phyloP scores from a whole-genome alignment of 2,329 filamentous ascomycete genomes.

The Diaporthe ilicicola region DNA sequence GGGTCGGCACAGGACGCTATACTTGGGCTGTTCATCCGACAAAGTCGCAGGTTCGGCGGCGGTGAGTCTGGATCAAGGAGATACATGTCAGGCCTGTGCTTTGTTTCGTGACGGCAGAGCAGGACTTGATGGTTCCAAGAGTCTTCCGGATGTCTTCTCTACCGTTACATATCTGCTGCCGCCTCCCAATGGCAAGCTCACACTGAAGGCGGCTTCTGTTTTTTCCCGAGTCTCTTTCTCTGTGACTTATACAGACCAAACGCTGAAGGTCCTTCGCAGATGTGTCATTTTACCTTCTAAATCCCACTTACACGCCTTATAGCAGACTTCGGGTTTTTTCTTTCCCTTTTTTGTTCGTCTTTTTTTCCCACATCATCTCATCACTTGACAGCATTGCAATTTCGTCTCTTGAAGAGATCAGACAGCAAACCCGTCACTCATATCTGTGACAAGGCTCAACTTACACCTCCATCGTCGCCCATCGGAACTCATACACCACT shows the following conservation, averaged over 20 bases:
- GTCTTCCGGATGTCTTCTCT: neutral
- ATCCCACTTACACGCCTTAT: too few species aligned
- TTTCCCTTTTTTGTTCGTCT: too few species aligned
- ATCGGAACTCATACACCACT: too few species aligned
- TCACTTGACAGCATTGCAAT: neutral
- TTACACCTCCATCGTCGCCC: too few species aligned
- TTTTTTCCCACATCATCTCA: neutral
- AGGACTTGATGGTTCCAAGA: too few species aligned
- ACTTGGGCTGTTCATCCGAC: neutral
- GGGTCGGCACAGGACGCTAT: neutral
- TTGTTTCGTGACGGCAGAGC: neutral
- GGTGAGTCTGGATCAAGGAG: too few species aligned
- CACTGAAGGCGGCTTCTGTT: neutral
- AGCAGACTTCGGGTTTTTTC: neutral
- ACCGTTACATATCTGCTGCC: neutral
- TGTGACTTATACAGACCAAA: neutral
- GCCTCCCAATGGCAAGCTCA: neutral
- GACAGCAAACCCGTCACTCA: neutral
- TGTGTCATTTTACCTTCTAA: neutral
- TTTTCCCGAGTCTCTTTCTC: neutral
- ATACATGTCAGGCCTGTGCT: neutral
- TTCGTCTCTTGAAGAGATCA: neutral
- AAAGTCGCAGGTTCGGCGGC: neutral
- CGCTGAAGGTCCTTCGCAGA: too few species aligned
- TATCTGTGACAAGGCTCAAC: neutral